Evolutionary conservation across 2,329 filamentous ascomycete species (phyloP), one percentile per base, ranked within the genome.

Genomic region (Periconia digitata): DNA sequence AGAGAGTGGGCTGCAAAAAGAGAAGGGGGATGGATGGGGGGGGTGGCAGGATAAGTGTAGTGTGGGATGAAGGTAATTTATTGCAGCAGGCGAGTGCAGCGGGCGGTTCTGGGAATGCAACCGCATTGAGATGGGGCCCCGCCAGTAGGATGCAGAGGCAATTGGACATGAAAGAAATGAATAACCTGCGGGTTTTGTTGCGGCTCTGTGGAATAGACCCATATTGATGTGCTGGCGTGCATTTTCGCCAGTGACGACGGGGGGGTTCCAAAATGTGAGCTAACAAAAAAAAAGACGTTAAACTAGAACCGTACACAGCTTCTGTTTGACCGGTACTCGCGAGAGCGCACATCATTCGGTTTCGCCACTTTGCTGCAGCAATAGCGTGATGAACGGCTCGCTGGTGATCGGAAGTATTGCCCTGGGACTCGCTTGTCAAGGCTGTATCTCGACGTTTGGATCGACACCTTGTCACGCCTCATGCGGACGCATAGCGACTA

Each of bases 141-240:
- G 74, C 74, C 75, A 66, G 72, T 81, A 82, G 78, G 79, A 80
- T 82, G 76, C 51, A 53, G 55, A 55, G 56, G 61, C 61, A 67
- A 69, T 67, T 71, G 67, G 62, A 59, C 57, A 51, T 69, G 45
- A 32, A 62, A 47, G 58, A 65, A 64, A 69, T 65, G 67, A 64
- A 69, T 56, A 64, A 64, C 62, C 60, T 71, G 69, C 69, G 64
- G 66, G 69, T 62, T 60, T 59, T 63, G 60, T 68, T 72, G 71
- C 70, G 71, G 71, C 71, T 74, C 71, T 73, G 67, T 66, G 63
- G 53, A 58, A 60, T 71, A 72, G 74, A 70, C 73, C 74, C 74
- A 74, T 75, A 73, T 68, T 89, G 89, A 91, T 95, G 90, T 87
- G 90, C 81, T 95, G 90, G 90, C 90, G 86, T 85, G 78, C 79